Conservation (phyloP, 371 early-diverging fungal species). For the Gilbertella persicaria region DNA sequence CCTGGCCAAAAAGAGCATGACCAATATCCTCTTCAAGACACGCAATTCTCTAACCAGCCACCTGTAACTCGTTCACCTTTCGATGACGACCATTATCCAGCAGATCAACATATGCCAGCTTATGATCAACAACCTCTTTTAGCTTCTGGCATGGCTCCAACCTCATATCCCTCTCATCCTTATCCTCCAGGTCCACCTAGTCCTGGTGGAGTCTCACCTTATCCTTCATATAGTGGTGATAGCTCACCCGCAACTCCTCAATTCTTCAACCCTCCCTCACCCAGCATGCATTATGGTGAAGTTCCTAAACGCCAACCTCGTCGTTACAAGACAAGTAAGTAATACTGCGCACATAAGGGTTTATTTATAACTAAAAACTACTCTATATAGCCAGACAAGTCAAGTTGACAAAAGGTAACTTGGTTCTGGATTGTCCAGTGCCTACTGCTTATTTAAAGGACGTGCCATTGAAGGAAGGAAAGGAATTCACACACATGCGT, state of each 20-base stretch:
- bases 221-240: conserved; percentile 12
- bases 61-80: conserved; percentile 41
- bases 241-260: conserved; percentile 10
- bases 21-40: conserved; percentile 51
- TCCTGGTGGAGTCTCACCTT: conserved; percentile 15
- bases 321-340: conserved; percentile 62
- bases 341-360: not conserved
- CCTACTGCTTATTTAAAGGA: conserved; percentile 63
- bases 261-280: conserved; percentile 24
- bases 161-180: conserved; percentile 5
- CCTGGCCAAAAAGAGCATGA: conserved; percentile 28
- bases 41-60: conserved; percentile 44
- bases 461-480: conserved; percentile 57
- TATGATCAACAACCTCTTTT: conserved; percentile 24
- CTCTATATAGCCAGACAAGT: conserved; percentile 47
- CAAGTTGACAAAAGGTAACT: conserved; percentile 70
- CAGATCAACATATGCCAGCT: conserved; percentile 21
- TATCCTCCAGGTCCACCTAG: conserved; percentile 9
- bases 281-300: conserved; percentile 51
- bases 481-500: conserved; percentile 79
- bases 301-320: conserved; percentile 59
- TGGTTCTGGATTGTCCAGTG: conserved; percentile 77
- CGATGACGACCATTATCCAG: conserved; percentile 41
- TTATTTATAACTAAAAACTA: too few species aligned
- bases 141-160: conserved; percentile 4